These are phyloP conservation scores for Cyphellophora europaea DNA, from an alignment of 2,329 filamentous ascomycete genomes.

Conservation along the genomic window DNA sequence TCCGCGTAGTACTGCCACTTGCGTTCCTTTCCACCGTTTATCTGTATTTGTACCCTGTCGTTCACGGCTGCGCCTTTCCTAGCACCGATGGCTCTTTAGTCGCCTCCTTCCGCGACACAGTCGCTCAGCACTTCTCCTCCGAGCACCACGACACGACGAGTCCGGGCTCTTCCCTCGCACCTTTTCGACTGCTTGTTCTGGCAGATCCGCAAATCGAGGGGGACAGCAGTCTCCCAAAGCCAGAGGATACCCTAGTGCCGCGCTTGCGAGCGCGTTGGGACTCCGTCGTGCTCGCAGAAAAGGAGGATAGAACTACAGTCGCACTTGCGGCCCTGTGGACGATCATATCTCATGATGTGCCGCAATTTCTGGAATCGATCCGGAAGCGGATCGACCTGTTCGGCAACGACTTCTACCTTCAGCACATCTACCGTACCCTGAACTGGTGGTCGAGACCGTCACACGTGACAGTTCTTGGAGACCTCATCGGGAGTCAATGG, in stretches of 20 bases:
- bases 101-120: slow-evolving; percentile 23
- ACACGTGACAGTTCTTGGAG: slow-evolving; percentile 80
- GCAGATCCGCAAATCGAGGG: slow-evolving; percentile 93
- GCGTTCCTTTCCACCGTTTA: slow-evolving; percentile 63
- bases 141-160: slow-evolving; percentile 16
- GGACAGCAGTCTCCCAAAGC: slow-evolving; percentile 65
- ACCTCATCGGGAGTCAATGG: slow-evolving; percentile 93
- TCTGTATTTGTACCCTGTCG: slow-evolving; percentile 79
- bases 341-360: slow-evolving; percentile 58
- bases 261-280: slow-evolving; percentile 30
- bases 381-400: slow-evolving; percentile 79
- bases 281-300: slow-evolving; percentile 2
- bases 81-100: slow-evolving; percentile 27
- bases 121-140: slow-evolving; percentile 27
- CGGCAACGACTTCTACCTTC: slow-evolving; percentile 91
- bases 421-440: slow-evolving; percentile 78
- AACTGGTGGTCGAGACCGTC: slow-evolving; percentile 79
- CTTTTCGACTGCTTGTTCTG: slow-evolving; percentile 78
- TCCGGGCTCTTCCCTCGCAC: slow-evolving; percentile 23
- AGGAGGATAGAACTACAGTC: slow-evolving; percentile 1
- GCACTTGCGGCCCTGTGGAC: neutral
- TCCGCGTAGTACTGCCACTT: slow-evolving; percentile 49
- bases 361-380: slow-evolving; percentile 53
- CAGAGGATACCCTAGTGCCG: slow-evolving; percentile 34
- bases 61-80: slow-evolving; percentile 74